These are phyloP conservation scores for Yamadazyma sp. DNA, from an alignment of 1,139 yeast species.

Conservation along the genomic window DNA sequence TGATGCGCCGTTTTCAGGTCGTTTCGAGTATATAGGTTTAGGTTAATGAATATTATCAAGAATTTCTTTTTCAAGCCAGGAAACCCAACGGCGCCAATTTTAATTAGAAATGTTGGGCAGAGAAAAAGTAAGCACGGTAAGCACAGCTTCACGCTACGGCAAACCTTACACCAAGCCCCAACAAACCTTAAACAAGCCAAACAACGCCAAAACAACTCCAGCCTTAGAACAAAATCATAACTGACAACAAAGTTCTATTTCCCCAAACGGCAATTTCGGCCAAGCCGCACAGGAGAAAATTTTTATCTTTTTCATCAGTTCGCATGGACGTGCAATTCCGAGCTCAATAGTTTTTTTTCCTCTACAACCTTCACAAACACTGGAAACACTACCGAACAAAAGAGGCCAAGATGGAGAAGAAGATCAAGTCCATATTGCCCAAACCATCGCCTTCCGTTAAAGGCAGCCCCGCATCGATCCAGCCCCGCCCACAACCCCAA, in stretches of 20 bases:
- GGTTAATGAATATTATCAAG: not conserved
- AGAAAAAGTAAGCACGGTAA: too few species aligned
- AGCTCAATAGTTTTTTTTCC: constrained; percentile 5
- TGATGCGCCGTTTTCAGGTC: not conserved
- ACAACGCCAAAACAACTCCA: not conserved
- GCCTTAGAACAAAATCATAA: not conserved
- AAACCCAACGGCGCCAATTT: too few species aligned
- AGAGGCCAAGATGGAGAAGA: constrained; percentile 31
- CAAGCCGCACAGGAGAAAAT: constrained; percentile 17
- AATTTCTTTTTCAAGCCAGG: too few species aligned
- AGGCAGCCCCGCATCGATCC: constrained; percentile 12
- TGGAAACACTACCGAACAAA: not conserved
- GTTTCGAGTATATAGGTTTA: not conserved
- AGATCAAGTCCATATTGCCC: constrained; percentile 31
- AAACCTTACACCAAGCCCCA: too few species aligned
- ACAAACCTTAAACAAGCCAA: too few species aligned
- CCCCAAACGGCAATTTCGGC: not conserved
- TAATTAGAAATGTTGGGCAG: too few species aligned
- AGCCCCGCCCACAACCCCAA: constrained; percentile 5
- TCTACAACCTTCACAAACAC: not conserved
- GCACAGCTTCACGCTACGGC: too few species aligned
- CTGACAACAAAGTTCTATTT: not conserved
- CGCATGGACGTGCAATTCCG: constrained; percentile 14
- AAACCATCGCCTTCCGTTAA: constrained; percentile 19
- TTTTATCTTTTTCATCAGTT: constrained; percentile 40